Evolutionary conservation across 257 asterid species (phyloP).

Genomic region (Voacanga thouarsii): DNA sequence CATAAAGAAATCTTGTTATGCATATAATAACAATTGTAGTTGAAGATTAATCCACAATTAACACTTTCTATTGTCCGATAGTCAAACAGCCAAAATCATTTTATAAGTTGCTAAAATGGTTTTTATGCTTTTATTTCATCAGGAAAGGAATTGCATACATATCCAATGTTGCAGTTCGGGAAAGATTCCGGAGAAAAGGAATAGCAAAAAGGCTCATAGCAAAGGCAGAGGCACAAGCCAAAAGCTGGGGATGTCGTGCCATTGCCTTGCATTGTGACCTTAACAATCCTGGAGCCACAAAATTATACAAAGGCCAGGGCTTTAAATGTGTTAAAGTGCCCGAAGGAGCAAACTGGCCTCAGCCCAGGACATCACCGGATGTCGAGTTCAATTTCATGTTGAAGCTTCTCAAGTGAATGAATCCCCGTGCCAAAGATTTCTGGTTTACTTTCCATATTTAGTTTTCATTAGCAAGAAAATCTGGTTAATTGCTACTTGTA

Average conservation of each 20-base stretch:
- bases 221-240: slow-evolving; percentile 77
- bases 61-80: neutral
- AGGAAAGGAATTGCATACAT: slow-evolving; percentile 87
- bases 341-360: slow-evolving; percentile 83
- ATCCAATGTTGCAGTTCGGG: slow-evolving; percentile 88
- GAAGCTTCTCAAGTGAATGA: slow-evolving; percentile 52
- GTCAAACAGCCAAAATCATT: neutral
- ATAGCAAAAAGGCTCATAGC: slow-evolving; percentile 65
- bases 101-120: neutral
- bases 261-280: slow-evolving; percentile 78
- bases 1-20: neutral
- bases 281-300: slow-evolving; percentile 65
- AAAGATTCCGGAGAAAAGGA: slow-evolving; percentile 66
- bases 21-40: neutral
- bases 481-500: neutral
- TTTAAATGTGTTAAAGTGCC: slow-evolving; percentile 62
- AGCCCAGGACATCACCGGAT: slow-evolving; percentile 64
- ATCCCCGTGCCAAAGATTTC: slow-evolving; percentile 2
- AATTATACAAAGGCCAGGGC: slow-evolving; percentile 57
- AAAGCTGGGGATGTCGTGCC: slow-evolving; percentile 86
- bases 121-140: neutral
- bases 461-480: neutral
- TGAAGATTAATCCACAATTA: neutral
- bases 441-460: neutral
- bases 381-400: slow-evolving; percentile 74